Evolutionary conservation across 768 basidiomycete species (phyloP).

Genomic region (Boletellus emodensis): DNA sequence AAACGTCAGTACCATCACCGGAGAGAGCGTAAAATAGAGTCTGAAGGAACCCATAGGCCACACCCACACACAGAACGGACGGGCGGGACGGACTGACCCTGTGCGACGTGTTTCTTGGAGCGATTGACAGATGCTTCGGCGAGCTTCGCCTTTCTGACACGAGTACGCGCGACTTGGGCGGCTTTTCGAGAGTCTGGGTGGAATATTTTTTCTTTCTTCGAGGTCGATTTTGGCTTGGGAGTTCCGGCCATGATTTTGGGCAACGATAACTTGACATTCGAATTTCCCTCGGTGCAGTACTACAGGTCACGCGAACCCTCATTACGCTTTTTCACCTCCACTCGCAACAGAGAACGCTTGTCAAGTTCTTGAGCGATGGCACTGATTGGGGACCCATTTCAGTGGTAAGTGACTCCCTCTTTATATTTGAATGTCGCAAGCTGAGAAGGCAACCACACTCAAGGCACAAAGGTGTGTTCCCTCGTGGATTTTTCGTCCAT

Average conservation of each 20-base stretch:
- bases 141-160: slow-evolving; percentile 66
- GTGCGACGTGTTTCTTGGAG: slow-evolving; percentile 48
- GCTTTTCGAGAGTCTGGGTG: slow-evolving; percentile 86
- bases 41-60: too few species aligned
- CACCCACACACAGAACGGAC: too few species aligned
- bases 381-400: too few species aligned
- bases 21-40: too few species aligned
- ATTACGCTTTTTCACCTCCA: too few species aligned
- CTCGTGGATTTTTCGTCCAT: neutral
- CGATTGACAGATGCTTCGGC: slow-evolving; percentile 53
- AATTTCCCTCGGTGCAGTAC: too few species aligned
- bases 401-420: too few species aligned
- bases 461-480: slow-evolving; percentile 18
- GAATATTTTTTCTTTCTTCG: slow-evolving; percentile 73
- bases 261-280: neutral
- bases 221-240: slow-evolving; percentile 17
- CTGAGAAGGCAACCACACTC: too few species aligned
- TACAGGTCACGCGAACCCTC: too few species aligned
- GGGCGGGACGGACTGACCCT: slow-evolving; percentile 36
- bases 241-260: neutral
- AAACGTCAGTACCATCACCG: neutral
- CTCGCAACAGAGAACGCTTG: too few species aligned
- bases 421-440: too few species aligned
- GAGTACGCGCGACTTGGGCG: slow-evolving; percentile 62
- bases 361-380: too few species aligned